A percentile compares a stretch with the other conserved stretches of the same genome.
These are phyloP conservation scores for Hylodesmum podocarpum DNA, from an alignment of 306 rosid species.

Conservation along the genomic window DNA sequence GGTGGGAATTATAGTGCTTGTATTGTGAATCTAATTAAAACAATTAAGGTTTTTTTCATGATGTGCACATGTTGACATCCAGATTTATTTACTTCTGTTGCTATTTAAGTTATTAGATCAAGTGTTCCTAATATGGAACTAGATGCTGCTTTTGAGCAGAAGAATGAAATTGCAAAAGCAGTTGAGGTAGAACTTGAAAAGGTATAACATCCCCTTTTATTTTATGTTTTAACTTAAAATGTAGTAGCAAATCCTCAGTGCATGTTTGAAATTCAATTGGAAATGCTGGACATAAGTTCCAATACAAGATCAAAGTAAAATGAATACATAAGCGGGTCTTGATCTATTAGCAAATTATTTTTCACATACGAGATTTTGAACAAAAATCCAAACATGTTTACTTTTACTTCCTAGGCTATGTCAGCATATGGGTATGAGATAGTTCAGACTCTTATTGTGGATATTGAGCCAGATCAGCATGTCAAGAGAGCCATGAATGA, in stretches of 20 bases:
- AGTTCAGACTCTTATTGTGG: constrained; percentile 3
- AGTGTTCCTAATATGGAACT: constrained; percentile 79
- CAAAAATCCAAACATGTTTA: too few species aligned
- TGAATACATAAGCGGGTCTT: too few species aligned
- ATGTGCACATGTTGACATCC: neutral
- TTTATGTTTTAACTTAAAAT: neutral
- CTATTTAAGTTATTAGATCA: constrained; percentile 63
- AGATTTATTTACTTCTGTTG: neutral
- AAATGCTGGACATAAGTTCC: too few species aligned
- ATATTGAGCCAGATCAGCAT: constrained; percentile 8
- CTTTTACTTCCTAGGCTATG: constrained; percentile 62
- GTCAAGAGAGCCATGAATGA: constrained; percentile 93
- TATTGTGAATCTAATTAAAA: neutral
- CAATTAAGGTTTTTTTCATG: neutral
- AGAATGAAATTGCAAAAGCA: constrained; percentile 76
- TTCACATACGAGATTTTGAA: too few species aligned
- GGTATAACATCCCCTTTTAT: constrained; percentile 28
- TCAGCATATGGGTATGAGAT: constrained; percentile 45
- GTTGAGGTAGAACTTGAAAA: constrained; percentile 80
- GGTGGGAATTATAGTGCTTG: constrained; percentile 36
- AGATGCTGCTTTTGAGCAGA: constrained; percentile 77
- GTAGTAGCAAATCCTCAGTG: neutral
- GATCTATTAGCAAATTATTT: too few species aligned
- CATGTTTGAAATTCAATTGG: too few species aligned
- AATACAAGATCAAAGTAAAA: too few species aligned